These are phyloP conservation scores for Protea cynaroides DNA, from an alignment of 164 flowering plant species.

Conservation along the genomic window DNA sequence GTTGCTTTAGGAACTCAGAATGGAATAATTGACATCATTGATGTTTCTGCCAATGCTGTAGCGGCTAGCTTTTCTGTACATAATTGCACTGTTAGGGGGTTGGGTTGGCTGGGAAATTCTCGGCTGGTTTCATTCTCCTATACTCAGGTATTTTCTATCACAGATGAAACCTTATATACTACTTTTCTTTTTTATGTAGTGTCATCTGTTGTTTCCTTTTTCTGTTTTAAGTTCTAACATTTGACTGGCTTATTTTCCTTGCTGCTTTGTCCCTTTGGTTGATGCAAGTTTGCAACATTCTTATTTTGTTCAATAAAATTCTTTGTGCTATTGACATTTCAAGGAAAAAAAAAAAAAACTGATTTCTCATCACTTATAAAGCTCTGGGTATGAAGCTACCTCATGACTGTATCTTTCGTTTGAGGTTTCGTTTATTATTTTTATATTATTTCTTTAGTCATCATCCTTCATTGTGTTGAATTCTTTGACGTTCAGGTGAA, in stretches of 20 bases:
- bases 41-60: slow-evolving; percentile 93
- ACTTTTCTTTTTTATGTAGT: background rate
- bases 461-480: background rate
- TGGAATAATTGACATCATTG: slow-evolving; percentile 85
- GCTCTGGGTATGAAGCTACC: too few species aligned
- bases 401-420: background rate
- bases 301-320: too few species aligned
- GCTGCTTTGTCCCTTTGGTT: too few species aligned
- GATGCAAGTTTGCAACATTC: too few species aligned
- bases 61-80: slow-evolving; percentile 84
- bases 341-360: too few species aligned
- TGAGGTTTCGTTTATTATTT: background rate
- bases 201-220: background rate
- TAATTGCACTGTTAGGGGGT: slow-evolving; percentile 64
- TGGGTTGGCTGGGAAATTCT: slow-evolving; percentile 98
- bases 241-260: too few species aligned
- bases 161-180: background rate
- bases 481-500: slow-evolving; percentile 48
- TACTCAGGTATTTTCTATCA: slow-evolving; percentile 49
- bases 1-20: slow-evolving; percentile 94
- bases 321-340: too few species aligned
- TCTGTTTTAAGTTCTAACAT: too few species aligned
- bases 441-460: background rate
- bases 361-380: background rate
- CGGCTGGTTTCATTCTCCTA: slow-evolving; percentile 94